Percentiles rank a stretch among this genome's conserved stretches.
Conservation (phyloP, 192 early-diverging fungal species). For the Umbelopsis ramanniana region DNA sequence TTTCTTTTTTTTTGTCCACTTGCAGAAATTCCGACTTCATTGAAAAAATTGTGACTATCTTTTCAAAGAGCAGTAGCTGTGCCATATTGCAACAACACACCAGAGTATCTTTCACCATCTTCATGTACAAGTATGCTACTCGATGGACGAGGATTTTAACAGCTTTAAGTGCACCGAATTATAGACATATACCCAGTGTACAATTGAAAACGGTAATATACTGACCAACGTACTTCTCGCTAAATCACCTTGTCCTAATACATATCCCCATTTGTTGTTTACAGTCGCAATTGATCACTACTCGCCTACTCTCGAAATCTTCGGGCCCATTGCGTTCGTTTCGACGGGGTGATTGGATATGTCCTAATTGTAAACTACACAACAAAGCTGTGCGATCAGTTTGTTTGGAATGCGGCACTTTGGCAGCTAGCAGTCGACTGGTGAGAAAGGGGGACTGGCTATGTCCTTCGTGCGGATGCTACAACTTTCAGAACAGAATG, state of each 20-base stretch:
- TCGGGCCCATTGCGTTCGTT: not conserved
- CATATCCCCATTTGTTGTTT: not conserved
- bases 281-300: not conserved
- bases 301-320: not conserved
- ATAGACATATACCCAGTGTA: not conserved
- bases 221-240: not conserved
- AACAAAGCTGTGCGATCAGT: constrained; percentile 3
- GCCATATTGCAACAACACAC: not conserved
- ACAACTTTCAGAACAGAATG: constrained; percentile 15
- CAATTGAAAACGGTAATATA: not conserved
- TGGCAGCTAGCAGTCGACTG: not conserved
- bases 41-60: constrained; percentile 20
- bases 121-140: constrained; percentile 2
- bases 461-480: constrained; percentile 4
- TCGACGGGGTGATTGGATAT: constrained; percentile 19
- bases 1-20: constrained; percentile 11
- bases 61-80: not conserved
- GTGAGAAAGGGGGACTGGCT: not conserved
- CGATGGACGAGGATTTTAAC: not conserved
- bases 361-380: constrained; percentile 2
- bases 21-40: not conserved
- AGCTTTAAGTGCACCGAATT: not conserved
- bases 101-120: not conserved
- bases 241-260: not conserved
- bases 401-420: constrained; percentile 8